A percentile compares a stretch with the other conserved stretches of the same genome.
These are phyloP conservation scores for Vitis cinerea DNA, from an alignment of 164 flowering plant genomes.

Conservation along the genomic window DNA sequence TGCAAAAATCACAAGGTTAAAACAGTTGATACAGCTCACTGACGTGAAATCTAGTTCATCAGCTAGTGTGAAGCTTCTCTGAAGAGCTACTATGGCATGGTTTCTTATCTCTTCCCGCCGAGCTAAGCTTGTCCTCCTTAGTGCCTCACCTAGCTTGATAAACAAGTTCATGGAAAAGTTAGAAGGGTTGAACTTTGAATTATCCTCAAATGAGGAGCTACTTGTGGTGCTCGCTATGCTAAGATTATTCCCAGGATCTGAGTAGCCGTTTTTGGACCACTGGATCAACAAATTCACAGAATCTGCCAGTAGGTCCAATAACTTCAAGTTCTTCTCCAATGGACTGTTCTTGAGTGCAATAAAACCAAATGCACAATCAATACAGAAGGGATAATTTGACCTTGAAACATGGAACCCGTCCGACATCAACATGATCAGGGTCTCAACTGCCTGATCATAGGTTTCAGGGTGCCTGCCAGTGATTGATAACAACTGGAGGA, in stretches of 20 bases:
- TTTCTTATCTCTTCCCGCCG: slow-evolving; percentile 85
- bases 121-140: slow-evolving; percentile 73
- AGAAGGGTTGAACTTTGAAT: slow-evolving; percentile 15
- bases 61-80: slow-evolving; percentile 52
- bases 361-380: slow-evolving; percentile 76
- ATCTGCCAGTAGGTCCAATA: slow-evolving; percentile 66
- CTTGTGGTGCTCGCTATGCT: slow-evolving; percentile 45
- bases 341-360: slow-evolving; percentile 70
- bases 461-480: slow-evolving; percentile 72
- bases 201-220: slow-evolving; percentile 54
- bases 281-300: slow-evolving; percentile 56
- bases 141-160: slow-evolving; percentile 65
- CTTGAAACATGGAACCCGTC: slow-evolving; percentile 43
- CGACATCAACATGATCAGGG: slow-evolving; percentile 62
- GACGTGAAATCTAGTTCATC: slow-evolving; percentile 65
- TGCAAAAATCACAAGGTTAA: slow-evolving; percentile 71
- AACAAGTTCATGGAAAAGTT: slow-evolving; percentile 47
- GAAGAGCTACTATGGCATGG: slow-evolving; percentile 60
- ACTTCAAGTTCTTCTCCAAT: slow-evolving; percentile 60
- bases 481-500: slow-evolving; percentile 58
- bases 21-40: slow-evolving; percentile 41
- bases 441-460: slow-evolving; percentile 65
- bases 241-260: slow-evolving; percentile 59
- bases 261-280: slow-evolving; percentile 49
- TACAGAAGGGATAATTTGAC: slow-evolving; percentile 59